These are phyloP conservation scores for Botrytis cinerea DNA, from an alignment of 2,329 filamentous ascomycete genomes.

Conservation along the genomic window DNA sequence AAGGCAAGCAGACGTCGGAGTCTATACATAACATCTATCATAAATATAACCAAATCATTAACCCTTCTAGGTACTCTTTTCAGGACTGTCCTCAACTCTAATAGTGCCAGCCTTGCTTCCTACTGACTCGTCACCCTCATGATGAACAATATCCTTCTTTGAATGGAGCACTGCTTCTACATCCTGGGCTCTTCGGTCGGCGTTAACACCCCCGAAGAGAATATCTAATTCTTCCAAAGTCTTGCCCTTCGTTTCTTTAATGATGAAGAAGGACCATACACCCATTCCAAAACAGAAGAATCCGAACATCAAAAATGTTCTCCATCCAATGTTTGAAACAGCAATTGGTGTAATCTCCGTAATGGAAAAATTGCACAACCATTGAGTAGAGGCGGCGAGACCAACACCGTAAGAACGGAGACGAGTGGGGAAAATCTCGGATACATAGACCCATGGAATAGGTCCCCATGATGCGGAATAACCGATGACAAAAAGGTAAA, in stretches of 20 bases:
- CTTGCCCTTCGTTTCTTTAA: slow-evolving; percentile 70
- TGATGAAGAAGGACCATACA: slow-evolving; percentile 51
- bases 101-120: slow-evolving; percentile 9
- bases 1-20: not conserved
- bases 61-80: not conserved
- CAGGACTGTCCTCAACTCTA: slow-evolving; percentile 3
- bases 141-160: slow-evolving; percentile 23
- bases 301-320: slow-evolving; percentile 51
- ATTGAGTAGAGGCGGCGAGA: slow-evolving; percentile 66
- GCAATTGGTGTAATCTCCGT: slow-evolving; percentile 52
- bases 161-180: slow-evolving; percentile 26
- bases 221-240: slow-evolving; percentile 59
- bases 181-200: slow-evolving; percentile 23
- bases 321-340: slow-evolving; percentile 50
- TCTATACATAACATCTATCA: not conserved
- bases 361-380: slow-evolving; percentile 65
- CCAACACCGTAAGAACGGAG: slow-evolving; percentile 57
- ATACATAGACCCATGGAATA: slow-evolving; percentile 54
- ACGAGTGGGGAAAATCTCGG: slow-evolving; percentile 55
- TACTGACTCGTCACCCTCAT: slow-evolving; percentile 11
- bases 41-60: slow-evolving; percentile 14
- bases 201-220: slow-evolving; percentile 30
- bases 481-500: slow-evolving; percentile 40
- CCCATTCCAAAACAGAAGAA: slow-evolving; percentile 48
- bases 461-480: slow-evolving; percentile 57